Base-by-base conservation (phyloP, 2,329 filamentous ascomycete genomes). In the Pseudocercospora musae region DNA sequence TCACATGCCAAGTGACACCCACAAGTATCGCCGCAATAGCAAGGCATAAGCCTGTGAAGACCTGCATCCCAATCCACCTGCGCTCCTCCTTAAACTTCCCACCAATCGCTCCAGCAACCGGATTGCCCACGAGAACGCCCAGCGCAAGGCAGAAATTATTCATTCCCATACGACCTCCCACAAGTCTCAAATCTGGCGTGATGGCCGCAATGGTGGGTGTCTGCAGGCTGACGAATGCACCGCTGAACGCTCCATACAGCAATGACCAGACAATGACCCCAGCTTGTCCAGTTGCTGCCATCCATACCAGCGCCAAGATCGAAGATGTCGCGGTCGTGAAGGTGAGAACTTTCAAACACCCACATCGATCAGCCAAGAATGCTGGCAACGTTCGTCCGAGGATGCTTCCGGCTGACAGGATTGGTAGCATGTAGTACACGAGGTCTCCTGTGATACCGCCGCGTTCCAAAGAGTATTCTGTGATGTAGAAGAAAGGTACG, bases 391-490 rank as follows among this genome's bases (percentile, higher is more conserved):
- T 78, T 5, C 80, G 77, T 1, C 80, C 80, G 71, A 81, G 78
- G 5, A 75, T 53, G n/a, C 33, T 55, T 5, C 86, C 82, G 0
- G 80, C 84, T 69, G 91, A 91, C 66, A 90, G 78, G 62, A 91
- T 86, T 0, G 88, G 81, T 1, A 91, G 76, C 9, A 90, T 65
- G 13, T 57, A 60, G 53, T 23, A 58, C 23, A 50, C 33, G 37
- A 57, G 53, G 20, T 31, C 53, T 23, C 27, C 48, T 15, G 31
- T n/a, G 15, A 54, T 37, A 13, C 53, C 44, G 27, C 29, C 25
- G 25, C 33, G 49, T 25, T 40, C n/a, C 7, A 25, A 78, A 13
- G 84, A 86, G 66, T 86, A 89, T 0, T 82, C 77, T 8, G 85
- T 83, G 7, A 85, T 75, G 69, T 82, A 86, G 72, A 85, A 84